These are phyloP conservation scores for Fusarium verticillioides DNA, from an alignment of 2,329 filamentous ascomycete genomes.

Conservation along the genomic window DNA sequence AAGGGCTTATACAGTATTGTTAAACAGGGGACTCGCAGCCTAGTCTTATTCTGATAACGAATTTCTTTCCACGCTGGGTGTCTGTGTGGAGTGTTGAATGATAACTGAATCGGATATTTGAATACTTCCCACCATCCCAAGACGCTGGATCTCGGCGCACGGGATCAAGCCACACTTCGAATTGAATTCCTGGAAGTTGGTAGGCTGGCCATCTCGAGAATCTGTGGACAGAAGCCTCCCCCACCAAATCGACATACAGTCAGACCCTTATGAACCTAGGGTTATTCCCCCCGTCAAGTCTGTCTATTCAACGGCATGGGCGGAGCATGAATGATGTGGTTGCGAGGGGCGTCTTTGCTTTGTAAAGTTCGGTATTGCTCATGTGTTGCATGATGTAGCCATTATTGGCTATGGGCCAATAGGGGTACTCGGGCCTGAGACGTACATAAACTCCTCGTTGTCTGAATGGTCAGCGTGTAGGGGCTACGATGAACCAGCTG, in stretches of 20 bases:
- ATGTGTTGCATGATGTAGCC: neutral
- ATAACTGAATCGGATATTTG: neutral
- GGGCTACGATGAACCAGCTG: constrained; percentile 1
- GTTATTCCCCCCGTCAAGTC: neutral
- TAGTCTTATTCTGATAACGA: constrained; percentile 18
- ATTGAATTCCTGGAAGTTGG: neutral
- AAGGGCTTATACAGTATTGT: neutral
- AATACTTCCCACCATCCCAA: neutral
- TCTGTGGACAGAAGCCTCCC: neutral
- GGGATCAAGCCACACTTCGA: neutral
- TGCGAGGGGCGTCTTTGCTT: neutral
- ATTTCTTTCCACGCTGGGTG: neutral
- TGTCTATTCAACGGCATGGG: neutral
- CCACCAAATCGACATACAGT: neutral
- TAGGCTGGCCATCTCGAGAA: neutral
- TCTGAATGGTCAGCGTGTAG: neutral
- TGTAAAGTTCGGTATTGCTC: neutral
- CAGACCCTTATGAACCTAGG: neutral
- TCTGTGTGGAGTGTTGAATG: neutral
- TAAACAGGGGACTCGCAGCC: constrained; percentile 4
- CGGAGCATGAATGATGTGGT: neutral
- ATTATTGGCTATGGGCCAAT: neutral
- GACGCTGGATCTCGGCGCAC: neutral
- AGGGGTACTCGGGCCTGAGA: neutral
- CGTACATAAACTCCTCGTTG: neutral